phyloP scores from a whole-genome alignment of 176 grass and related monocot genomes.

The Aechmea fasciata region DNA sequence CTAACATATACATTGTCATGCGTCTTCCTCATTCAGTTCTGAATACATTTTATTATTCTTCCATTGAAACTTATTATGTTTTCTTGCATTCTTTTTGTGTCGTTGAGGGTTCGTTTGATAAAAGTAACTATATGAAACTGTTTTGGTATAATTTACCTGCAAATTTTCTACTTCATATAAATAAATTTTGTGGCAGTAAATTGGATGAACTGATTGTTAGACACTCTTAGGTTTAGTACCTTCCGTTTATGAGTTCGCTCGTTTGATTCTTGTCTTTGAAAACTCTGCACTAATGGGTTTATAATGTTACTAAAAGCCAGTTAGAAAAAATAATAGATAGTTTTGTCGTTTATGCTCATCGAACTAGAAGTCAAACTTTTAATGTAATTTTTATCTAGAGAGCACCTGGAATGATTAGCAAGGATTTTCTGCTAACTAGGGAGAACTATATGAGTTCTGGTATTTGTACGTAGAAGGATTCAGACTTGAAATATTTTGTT shows the following conservation, averaged over 20 bases:
- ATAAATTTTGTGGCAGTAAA: not conserved
- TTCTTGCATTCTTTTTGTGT: not conserved
- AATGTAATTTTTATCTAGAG: not conserved
- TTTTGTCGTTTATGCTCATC: not conserved
- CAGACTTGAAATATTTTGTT: not conserved
- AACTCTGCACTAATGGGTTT: not conserved
- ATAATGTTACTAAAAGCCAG: not conserved
- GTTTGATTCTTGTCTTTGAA: not conserved
- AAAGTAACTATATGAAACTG: not conserved
- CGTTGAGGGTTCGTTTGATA: not conserved
- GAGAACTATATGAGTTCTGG: no score
- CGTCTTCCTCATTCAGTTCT: no score
- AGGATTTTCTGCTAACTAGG: not conserved
- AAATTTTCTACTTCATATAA: not conserved
- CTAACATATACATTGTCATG: no score
- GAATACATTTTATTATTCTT: not conserved
- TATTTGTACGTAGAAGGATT: no score
- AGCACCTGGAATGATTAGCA: not conserved
- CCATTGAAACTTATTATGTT: not conserved
- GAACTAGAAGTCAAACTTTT: not conserved
- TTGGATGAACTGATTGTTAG: not conserved
- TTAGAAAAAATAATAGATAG: not conserved
- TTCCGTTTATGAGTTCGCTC: not conserved
- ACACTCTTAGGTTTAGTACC: not conserved
- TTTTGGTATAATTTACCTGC: not conserved